Evolutionary conservation across 768 basidiomycete species (phyloP), one percentile per base, ranked within the genome.

Genomic region (Psilocybe cyanescens): DNA sequence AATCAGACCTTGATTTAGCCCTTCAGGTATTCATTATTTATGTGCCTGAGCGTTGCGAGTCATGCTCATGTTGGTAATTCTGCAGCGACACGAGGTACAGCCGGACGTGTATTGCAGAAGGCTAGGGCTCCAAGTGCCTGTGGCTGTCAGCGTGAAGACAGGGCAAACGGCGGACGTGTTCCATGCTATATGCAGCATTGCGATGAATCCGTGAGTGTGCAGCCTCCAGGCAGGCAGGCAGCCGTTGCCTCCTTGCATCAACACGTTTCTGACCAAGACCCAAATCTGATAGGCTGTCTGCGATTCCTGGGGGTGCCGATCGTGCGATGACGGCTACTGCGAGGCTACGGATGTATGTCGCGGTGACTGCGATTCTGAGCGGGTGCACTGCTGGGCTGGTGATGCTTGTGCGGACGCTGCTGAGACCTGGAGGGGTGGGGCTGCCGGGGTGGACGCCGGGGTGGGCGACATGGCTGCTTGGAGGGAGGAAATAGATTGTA

Each of bases 71-170:
- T 29, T 55, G 24, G 24, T 31, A 29, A 30, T 54, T 60, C 39
- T 59, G 17, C 71, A 97, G 91, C 82, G 97, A 72, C 97, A 98
- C 73, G 97, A 99, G 79, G 96, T 99, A 19, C 97, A 99, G 71
- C 97, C 97, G 39, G 97, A 99, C 71, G 94, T 96, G 11, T 99
- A 99, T 71, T 97, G 95, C 72, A 82, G 95, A 71, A 82, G 94
- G 62, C 76, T 98, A 54, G 86, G 88, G 8, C 80, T 99, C n/a
- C 93, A 91, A 64, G 94, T 97, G 4, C 97, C 97, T 29, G 94
- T 99, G 48, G 89, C 97, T 2, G 94, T 99, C 30, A 96, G 94
- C 73, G 89, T 96, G 47, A 91, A 90, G 75, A 88, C 88, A 3
- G 91, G 87, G 49, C 91, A 94, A 72, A 88, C 83, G 9, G 93